These are phyloP conservation scores for Marchantia paleacea DNA, from an alignment of 225 moss, liverwort and hornwort genomes.

Conservation along the genomic window DNA sequence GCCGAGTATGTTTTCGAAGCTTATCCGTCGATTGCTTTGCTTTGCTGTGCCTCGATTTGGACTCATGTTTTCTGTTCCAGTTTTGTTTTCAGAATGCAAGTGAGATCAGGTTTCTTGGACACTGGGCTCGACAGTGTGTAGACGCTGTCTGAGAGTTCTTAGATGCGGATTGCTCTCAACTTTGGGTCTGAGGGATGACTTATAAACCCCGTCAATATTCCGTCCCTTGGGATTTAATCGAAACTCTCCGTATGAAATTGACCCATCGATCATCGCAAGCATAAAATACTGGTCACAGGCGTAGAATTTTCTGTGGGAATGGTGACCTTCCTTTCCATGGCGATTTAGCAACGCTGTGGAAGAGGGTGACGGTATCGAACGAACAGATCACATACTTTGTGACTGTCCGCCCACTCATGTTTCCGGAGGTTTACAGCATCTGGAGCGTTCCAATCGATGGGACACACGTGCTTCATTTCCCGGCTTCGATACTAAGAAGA, in stretches of 20 bases:
- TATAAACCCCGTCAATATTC: not conserved
- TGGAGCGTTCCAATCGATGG: not conserved
- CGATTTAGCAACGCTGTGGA: not conserved
- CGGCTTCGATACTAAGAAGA: not conserved
- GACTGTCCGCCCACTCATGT: not conserved
- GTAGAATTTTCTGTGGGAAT: not conserved
- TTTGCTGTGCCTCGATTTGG: not conserved
- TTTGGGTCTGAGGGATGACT: not conserved
- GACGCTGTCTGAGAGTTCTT: not conserved
- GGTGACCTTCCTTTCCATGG: not conserved
- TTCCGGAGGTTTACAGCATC: not conserved
- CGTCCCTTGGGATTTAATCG: not conserved
- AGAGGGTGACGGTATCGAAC: not conserved
- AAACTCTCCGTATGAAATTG: not conserved
- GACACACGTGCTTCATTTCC: not conserved
- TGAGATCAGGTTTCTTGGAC: too few species aligned
- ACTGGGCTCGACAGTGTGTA: too few species aligned
- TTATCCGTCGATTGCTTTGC: not conserved
- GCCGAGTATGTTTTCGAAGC: constrained; percentile 63
- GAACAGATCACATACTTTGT: not conserved
- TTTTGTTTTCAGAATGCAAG: too few species aligned
- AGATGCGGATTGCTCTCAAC: not conserved
- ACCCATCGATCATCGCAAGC: not conserved
- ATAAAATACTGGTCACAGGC: not conserved
- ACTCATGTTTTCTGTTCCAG: too few species aligned